Conservation (phyloP, 306 rosid genomes). For the Medicago arabica region DNA sequence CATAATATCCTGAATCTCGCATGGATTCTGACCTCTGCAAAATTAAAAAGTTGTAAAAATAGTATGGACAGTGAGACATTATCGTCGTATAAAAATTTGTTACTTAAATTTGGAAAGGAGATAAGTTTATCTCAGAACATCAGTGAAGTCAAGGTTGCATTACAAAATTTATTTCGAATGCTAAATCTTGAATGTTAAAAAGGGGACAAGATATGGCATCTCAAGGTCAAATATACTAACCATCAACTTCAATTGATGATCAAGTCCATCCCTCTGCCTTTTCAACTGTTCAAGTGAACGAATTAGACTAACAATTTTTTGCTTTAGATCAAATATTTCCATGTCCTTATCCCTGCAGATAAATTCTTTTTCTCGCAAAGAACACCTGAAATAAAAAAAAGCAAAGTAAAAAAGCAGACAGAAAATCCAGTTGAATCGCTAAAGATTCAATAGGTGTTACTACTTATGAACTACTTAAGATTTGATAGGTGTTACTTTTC, state of each 20-base stretch:
- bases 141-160: neutral
- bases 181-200: neutral
- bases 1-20: constrained; percentile 40
- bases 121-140: neutral
- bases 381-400: constrained; percentile 60
- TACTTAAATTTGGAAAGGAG: constrained; percentile 20
- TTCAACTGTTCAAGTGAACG: constrained; percentile 70
- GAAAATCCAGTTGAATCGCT: constrained; percentile 9
- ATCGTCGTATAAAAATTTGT: neutral
- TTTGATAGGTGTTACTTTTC: neutral
- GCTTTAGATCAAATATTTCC: constrained; percentile 81
- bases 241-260: constrained; percentile 69
- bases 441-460: too few relatives aligned
- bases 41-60: constrained; percentile 2
- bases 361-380: constrained; percentile 75
- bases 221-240: constrained; percentile 44
- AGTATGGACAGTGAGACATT: neutral
- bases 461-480: constrained; percentile 1
- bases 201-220: constrained; percentile 9
- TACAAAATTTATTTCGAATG: neutral
- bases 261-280: constrained; percentile 71
- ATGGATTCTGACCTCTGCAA: constrained; percentile 58
- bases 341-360: constrained; percentile 72
- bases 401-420: neutral
- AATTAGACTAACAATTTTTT: constrained; percentile 70